Conservation (phyloP, 768 basidiomycete species). For the Antrodiella citrinella region DNA sequence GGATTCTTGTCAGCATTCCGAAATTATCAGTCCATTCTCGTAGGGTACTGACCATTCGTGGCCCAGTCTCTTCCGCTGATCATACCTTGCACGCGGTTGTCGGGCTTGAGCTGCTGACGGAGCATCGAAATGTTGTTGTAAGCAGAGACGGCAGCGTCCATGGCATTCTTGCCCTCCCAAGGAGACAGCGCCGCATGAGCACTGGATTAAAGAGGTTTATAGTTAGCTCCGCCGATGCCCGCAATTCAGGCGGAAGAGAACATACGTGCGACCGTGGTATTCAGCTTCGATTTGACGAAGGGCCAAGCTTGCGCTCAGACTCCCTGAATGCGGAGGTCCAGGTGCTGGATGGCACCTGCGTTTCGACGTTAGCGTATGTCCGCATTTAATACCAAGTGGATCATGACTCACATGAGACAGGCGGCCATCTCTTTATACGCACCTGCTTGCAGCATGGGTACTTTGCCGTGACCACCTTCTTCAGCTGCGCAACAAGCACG, state of each 20-base stretch:
- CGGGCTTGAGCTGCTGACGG: conserved; percentile 75
- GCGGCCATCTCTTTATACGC: conserved; percentile 72
- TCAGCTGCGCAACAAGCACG: conserved; percentile 42
- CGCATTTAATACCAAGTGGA: too few species aligned
- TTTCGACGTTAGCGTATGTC: background rate
- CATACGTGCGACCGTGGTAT: conserved; percentile 68
- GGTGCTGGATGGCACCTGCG: conserved; percentile 76
- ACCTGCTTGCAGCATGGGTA: conserved; percentile 56
- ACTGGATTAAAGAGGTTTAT: conserved; percentile 24
- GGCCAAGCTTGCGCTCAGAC: conserved; percentile 57
- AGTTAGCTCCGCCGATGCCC: background rate
- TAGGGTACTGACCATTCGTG: conserved; percentile 45
- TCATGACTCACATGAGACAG: conserved; percentile 59
- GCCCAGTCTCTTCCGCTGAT: conserved; percentile 73
- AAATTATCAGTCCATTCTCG: background rate
- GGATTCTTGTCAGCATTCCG: background rate
- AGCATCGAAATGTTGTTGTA: conserved; percentile 75
- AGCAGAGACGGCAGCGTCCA: conserved; percentile 83
- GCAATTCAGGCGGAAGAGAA: background rate
- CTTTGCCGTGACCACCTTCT: conserved; percentile 72
- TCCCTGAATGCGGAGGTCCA: conserved; percentile 62
- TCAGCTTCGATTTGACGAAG: conserved; percentile 52
- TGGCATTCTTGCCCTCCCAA: conserved; percentile 78
- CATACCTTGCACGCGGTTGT: conserved; percentile 73
- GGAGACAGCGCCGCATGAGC: conserved; percentile 75